Percentiles rank a stretch among this genome's conserved stretches.
Conservation (phyloP, 441 rosid species). For the Eutrema salsugineum region DNA sequence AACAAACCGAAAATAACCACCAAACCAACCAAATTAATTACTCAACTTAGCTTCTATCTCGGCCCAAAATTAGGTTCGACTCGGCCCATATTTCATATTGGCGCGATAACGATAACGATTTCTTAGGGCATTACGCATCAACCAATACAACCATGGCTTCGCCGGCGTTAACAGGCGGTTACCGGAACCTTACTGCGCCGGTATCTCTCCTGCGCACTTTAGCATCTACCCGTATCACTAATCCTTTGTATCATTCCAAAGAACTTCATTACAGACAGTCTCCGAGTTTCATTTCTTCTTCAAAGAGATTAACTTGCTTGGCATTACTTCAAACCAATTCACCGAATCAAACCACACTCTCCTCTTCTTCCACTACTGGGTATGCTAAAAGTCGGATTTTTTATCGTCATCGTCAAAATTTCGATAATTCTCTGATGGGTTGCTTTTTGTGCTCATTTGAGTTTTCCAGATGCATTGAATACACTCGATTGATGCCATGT, state of each 20-base stretch:
- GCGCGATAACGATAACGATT: slow-evolving; percentile 29
- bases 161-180: slow-evolving; percentile 40
- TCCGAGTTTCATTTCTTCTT: slow-evolving; percentile 28
- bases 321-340: slow-evolving; percentile 34
- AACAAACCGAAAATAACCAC: not conserved
- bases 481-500: slow-evolving; percentile 71
- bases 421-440: not conserved
- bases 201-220: slow-evolving; percentile 39
- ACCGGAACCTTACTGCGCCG: slow-evolving; percentile 44
- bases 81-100: slow-evolving; percentile 4
- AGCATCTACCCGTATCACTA: slow-evolving; percentile 24
- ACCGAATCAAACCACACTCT: slow-evolving; percentile 23
- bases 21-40: not conserved
- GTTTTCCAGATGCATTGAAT: slow-evolving; percentile 47
- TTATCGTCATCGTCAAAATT: not conserved
- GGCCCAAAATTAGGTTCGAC: not conserved
- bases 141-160: slow-evolving; percentile 40
- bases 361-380: slow-evolving; percentile 41
- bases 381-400: slow-evolving; percentile 27
- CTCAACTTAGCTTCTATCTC: not conserved
- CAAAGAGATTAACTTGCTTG: slow-evolving; percentile 34
- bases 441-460: not conserved
- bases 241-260: not conserved
- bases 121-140: not conserved
- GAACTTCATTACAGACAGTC: slow-evolving; percentile 3